Evolutionary conservation across 148 eudicot species (phyloP), one percentile per base, ranked within the genome.

Genomic region (Vaccinium darrowii): DNA sequence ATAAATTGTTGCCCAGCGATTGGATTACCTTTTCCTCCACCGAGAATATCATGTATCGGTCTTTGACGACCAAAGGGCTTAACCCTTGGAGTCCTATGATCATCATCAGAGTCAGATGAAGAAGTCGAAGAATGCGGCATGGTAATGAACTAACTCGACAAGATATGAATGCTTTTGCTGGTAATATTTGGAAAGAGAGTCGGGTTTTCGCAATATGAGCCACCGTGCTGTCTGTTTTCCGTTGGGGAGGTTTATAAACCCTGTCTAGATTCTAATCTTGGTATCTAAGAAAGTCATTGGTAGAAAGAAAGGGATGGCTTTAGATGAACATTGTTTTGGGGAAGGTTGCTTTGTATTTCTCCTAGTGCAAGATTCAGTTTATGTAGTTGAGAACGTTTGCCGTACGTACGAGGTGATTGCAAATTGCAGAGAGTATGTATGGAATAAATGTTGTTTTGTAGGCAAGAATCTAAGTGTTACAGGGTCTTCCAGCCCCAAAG

Each of bases 11-110:
- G 23, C n/a, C 58, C 12, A 27, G 5, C 7, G 12, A 13, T 43
- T 43, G 47, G 6, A 5, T 25, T 89, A 91, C 91, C 90, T 91
- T 81, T 87, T 73, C 92, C 91, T 78, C 92, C 91, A 23, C 92
- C 92, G 25, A 91, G 84, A 69, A 84, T 50, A 18, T 75, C 85
- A 74, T 85, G 87, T 6, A 89, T 63, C 0, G 92, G 81, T 82
- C 89, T 88, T 84, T 89, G 62, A 43, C 91, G 87, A 16, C 91
- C 90, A 72, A 89, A 84, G 0, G 79, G 78, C 80, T 75, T 85
- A 8, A 73, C 21, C 62, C 50, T 58, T 43, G 74, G 63, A 12
- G 16, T 76, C 51, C 49, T 57, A 2, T 5, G 47, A 43, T 84
- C 86, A 56, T 86, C 86, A 11, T 88, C 86, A 1, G 88, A 86